These are phyloP conservation scores for Papiliotrema laurentii DNA, from an alignment of 1,284 basidiomycete species.

Conservation along the genomic window DNA sequence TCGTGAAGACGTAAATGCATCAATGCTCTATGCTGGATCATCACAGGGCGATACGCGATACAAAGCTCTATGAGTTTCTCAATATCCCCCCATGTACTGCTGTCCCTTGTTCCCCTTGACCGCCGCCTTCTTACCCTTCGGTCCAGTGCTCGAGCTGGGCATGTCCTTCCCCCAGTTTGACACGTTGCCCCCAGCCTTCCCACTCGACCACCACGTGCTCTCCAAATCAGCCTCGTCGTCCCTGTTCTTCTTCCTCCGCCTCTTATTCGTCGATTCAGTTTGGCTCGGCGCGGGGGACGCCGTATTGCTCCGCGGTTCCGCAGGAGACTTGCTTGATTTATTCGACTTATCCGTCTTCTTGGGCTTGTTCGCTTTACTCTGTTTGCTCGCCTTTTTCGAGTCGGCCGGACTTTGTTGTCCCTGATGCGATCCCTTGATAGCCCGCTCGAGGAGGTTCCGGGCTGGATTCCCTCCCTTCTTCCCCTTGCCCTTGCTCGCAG, in stretches of 20 bases:
- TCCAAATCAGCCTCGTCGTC: slow-evolving; percentile 12
- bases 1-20: no score
- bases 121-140: background rate
- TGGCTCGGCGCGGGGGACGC: background rate
- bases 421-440: no score
- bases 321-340: background rate
- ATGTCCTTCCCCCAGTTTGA: slow-evolving; percentile 16
- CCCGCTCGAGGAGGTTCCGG: no score
- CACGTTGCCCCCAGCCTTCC: slow-evolving; percentile 20
- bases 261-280: background rate
- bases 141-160: slow-evolving; percentile 5
- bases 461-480: no score
- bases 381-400: background rate
- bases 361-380: background rate
- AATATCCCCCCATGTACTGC: slow-evolving; percentile 22
- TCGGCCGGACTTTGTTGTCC: no score
- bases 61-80: background rate
- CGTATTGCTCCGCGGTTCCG: no score
- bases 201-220: slow-evolving; percentile 12
- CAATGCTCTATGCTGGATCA: no score
- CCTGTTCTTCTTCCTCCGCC: background rate
- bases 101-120: slow-evolving; percentile 10
- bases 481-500: no score
- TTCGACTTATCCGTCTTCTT: background rate
- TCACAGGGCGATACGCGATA: background rate